phyloP scores from a whole-genome alignment of 305 asterid genomes.

The Petunia hybrid region DNA sequence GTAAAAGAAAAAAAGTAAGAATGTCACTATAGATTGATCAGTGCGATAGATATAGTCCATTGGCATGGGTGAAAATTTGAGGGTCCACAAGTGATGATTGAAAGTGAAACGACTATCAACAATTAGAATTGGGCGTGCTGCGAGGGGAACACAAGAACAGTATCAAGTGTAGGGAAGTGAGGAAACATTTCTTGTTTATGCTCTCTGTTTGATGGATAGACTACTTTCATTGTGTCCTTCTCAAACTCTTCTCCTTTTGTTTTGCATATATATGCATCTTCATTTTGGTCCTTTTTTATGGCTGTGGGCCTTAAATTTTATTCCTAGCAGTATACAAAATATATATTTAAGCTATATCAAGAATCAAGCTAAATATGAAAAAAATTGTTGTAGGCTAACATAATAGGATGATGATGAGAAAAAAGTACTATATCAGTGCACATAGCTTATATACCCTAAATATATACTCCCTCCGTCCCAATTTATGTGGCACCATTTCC shows the following conservation, averaged over 20 bases:
- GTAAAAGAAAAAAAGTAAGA: neutral
- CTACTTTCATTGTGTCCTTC: slow-evolving; percentile 46
- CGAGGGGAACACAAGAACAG: slow-evolving; percentile 51
- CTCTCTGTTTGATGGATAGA: neutral
- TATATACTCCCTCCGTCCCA: no score
- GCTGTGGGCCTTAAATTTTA: slow-evolving; percentile 18
- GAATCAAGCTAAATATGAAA: no score
- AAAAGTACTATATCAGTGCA: no score
- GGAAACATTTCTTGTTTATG: slow-evolving; percentile 47
- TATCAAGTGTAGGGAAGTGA: slow-evolving; percentile 57
- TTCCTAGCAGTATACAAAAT: neutral
- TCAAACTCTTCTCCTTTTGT: neutral
- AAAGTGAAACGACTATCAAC: slow-evolving; percentile 49
- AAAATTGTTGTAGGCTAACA: no score
- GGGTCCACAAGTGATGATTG: slow-evolving; percentile 51
- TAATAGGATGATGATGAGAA: no score
- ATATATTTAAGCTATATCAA: no score
- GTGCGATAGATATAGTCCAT: neutral
- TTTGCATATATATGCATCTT: neutral
- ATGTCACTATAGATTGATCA: neutral
- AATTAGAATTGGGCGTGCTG: slow-evolving; percentile 54
- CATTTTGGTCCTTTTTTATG: neutral
- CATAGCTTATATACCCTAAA: no score
- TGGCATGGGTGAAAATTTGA: neutral
- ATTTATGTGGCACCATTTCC: no score